Evolutionary conservation across 2,329 filamentous ascomycete species (phyloP), one percentile per base, ranked within the genome.

Genomic region (Madurella mycetomatis): DNA sequence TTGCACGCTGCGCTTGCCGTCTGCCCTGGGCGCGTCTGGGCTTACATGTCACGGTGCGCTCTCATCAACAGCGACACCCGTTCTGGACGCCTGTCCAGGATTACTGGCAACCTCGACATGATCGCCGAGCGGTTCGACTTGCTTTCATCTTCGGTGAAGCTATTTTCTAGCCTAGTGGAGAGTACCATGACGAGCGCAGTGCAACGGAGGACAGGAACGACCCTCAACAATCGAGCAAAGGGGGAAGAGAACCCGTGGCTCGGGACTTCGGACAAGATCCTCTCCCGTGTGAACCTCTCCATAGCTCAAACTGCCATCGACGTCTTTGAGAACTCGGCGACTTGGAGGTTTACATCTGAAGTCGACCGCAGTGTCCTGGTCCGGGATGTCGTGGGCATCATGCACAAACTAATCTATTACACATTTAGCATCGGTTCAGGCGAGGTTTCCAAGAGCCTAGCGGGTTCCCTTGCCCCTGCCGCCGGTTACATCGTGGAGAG

Each of bases 1-100:
- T 74, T 95, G 39, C 81, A 87, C 61, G 83, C 86, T 2, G 74
- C 95, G 16, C 71, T 94, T 25, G 77, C 80, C 63, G 87, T 81
- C n/a, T 83, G 87, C 49, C 92, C 94, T 0, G 88, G 87, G 53
- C 81, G 92, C 56, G 85, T 96, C 5, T 97, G 94, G 92, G 91
- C 92, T 3, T 89, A 92, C 67, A 80, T 99, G 64, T 84, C 86
- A 3, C 84, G 90, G 54, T 95, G 90, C 68, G 84, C 86, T 58
- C 75, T 99, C 16, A 77, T 99, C 44, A 87, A 88, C 62, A 82
- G 85, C 5, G 86, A 90, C 61, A 85, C 88, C 9, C 86, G 85
- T 58, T 85, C 85, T 13, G 89, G 90, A 11, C 85, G 87, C 57
- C 79, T 99, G 57, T 83, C 86, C 40, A 84, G 84, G 47, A 85